These are phyloP conservation scores for Suhomyces wounanorum DNA, from an alignment of 1,139 yeast genomes.

Conservation along the genomic window DNA sequence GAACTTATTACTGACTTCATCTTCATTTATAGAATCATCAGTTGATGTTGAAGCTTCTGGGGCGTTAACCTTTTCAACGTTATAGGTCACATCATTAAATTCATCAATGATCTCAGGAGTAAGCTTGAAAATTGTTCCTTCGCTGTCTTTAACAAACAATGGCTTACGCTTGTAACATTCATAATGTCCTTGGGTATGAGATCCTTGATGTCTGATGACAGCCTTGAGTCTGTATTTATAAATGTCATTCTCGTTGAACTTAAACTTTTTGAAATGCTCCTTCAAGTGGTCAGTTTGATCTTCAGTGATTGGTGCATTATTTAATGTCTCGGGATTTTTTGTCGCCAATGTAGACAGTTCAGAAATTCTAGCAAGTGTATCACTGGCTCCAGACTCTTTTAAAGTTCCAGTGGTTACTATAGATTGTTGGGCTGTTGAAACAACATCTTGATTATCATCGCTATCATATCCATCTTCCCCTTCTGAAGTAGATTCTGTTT, in stretches of 20 bases:
- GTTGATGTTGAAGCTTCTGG: not conserved
- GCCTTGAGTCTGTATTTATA: conserved; percentile 66
- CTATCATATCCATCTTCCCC: conserved; percentile 24
- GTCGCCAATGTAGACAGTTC: conserved; percentile 19
- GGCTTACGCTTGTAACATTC: conserved; percentile 79
- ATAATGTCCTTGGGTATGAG: conserved; percentile 89
- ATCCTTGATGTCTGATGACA: conserved; percentile 81
- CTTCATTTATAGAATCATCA: not conserved
- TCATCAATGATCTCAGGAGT: conserved; percentile 48
- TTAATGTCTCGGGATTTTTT: conserved; percentile 30
- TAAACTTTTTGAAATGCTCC: conserved; percentile 42
- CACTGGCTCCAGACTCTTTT: conserved; percentile 14
- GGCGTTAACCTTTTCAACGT: conserved; percentile 4
- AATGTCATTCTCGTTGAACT: conserved; percentile 46
- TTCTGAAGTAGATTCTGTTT: conserved; percentile 21
- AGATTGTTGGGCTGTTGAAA: conserved; percentile 19
- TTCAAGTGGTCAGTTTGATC: conserved; percentile 43
- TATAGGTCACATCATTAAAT: conserved; percentile 9
- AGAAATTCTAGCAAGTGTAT: conserved; percentile 14
- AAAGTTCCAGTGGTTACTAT: conserved; percentile 18
- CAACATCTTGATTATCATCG: conserved; percentile 23
- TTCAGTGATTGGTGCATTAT: conserved; percentile 42
- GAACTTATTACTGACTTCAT: conserved; percentile 7
- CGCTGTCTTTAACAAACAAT: conserved; percentile 51
- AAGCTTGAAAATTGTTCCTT: conserved; percentile 49